These are phyloP conservation scores for Polygonum maritimum DNA, from an alignment of 148 eudicot genomes.

Conservation along the genomic window DNA sequence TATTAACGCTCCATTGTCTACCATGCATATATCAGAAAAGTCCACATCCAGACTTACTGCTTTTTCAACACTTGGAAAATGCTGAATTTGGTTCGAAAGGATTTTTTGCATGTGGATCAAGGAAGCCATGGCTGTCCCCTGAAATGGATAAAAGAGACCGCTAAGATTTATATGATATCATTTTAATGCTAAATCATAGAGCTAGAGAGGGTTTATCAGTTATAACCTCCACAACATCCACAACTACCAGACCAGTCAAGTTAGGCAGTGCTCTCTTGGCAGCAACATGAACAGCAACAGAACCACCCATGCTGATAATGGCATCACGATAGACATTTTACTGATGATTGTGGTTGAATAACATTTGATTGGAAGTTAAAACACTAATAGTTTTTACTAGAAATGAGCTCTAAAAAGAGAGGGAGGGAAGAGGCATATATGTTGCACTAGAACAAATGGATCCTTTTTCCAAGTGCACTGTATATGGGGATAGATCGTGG, in stretches of 20 bases:
- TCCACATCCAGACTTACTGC: constrained; percentile 44
- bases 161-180: neutral
- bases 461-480: neutral
- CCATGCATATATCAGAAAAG: neutral
- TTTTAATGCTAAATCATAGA: neutral
- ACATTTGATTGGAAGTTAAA: neutral
- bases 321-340: constrained; percentile 9
- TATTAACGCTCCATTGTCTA: neutral
- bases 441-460: neutral
- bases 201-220: neutral
- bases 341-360: neutral
- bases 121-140: constrained; percentile 98
- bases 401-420: neutral
- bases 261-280: constrained; percentile 59
- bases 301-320: constrained; percentile 84
- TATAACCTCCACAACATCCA: constrained; percentile 96
- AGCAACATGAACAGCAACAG: constrained; percentile 91
- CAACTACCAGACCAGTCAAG: constrained; percentile 80
- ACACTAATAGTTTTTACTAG: neutral
- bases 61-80: constrained; percentile 71
- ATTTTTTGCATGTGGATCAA: constrained; percentile 88
- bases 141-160: constrained; percentile 14
- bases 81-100: constrained; percentile 59
- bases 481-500: neutral
- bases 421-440: neutral